Evolutionary conservation across 805 yeast genomes (phyloP).

Genomic region (Ogataea glucozyma): DNA sequence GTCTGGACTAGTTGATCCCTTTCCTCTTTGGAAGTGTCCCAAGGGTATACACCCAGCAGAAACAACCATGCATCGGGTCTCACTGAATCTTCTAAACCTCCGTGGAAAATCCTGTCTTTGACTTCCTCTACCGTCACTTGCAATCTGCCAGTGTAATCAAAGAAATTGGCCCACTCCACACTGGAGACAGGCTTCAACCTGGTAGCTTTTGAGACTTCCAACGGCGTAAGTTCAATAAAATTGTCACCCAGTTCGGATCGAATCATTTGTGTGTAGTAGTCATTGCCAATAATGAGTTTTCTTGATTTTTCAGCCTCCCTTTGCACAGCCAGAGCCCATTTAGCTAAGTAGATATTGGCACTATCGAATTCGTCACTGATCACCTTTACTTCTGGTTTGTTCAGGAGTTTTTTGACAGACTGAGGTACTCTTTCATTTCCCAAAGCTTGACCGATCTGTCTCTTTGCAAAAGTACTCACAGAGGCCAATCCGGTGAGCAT

Average conservation of each 20-base stretch:
- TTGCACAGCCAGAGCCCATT: constrained; percentile 94
- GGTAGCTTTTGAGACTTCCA: constrained; percentile 60
- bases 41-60: constrained; percentile 78
- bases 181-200: constrained; percentile 65
- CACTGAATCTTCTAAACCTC: constrained; percentile 64
- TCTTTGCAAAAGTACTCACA: constrained; percentile 65
- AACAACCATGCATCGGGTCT: constrained; percentile 85
- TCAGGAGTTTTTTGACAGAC: constrained; percentile 57
- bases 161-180: constrained; percentile 82
- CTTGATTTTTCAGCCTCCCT: constrained; percentile 78
- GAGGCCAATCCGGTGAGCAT: constrained; percentile 82
- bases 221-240: constrained; percentile 52
- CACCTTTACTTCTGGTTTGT: constrained; percentile 75
- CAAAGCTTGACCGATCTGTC: constrained; percentile 60
- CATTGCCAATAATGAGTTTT: constrained; percentile 54
- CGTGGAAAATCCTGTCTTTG: constrained; percentile 83
- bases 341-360: constrained; percentile 88
- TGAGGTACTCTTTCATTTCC: constrained; percentile 49
- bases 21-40: constrained; percentile 79
- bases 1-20: constrained; percentile 59
- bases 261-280: constrained; percentile 55
- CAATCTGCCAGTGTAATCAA: constrained; percentile 77
- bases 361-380: constrained; percentile 91
- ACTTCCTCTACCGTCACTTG: constrained; percentile 75
- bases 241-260: constrained; percentile 60